Evolutionary conservation across 495 filamentous ascomycete genomes (phyloP).

Genomic region (Hypoxylon cercidicola): DNA sequence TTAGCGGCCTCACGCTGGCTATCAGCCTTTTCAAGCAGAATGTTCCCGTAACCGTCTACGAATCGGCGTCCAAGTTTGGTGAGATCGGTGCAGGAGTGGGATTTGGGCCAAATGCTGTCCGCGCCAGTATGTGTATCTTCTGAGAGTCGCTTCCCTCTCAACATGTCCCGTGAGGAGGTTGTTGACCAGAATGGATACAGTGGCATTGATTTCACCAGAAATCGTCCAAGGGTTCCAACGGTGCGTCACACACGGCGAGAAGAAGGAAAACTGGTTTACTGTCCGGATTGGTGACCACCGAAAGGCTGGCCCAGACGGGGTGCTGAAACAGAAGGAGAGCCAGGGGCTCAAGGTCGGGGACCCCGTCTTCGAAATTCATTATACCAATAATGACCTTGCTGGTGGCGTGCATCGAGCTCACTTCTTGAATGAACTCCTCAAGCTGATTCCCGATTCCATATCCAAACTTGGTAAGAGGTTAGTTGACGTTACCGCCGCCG

Average conservation of each 20-base stretch:
- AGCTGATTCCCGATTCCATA: slow-evolving; percentile 59
- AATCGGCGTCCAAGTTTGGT: slow-evolving; percentile 58
- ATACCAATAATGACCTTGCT: slow-evolving; percentile 38
- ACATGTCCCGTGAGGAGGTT: background rate
- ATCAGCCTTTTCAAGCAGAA: slow-evolving; percentile 52
- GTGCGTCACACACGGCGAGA: slow-evolving; percentile 46
- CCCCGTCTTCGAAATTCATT: slow-evolving; percentile 39
- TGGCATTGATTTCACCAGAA: slow-evolving; percentile 61
- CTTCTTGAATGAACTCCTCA: slow-evolving; percentile 69
- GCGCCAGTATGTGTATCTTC: slow-evolving; percentile 49
- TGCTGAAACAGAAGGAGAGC: slow-evolving; percentile 30
- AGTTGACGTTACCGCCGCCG: slow-evolving; percentile 38
- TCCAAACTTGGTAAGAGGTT: slow-evolving; percentile 60
- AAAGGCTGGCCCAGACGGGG: slow-evolving; percentile 32
- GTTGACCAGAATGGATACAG: background rate
- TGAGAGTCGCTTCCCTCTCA: background rate
- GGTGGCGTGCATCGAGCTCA: slow-evolving; percentile 65
- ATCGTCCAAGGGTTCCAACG: slow-evolving; percentile 54
- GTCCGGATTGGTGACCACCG: slow-evolving; percentile 38
- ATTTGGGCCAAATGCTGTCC: slow-evolving; percentile 67
- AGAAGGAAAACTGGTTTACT: slow-evolving; percentile 35
- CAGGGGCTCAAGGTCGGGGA: slow-evolving; percentile 42
- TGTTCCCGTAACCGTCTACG: slow-evolving; percentile 64
- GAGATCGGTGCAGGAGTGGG: slow-evolving; percentile 72
- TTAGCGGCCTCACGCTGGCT: slow-evolving; percentile 63